A percentile compares a stretch with the other conserved stretches of the same genome.
phyloP scores from a whole-genome alignment of 371 early-diverging fungal species.

The Basidiobolus meristosporus region DNA sequence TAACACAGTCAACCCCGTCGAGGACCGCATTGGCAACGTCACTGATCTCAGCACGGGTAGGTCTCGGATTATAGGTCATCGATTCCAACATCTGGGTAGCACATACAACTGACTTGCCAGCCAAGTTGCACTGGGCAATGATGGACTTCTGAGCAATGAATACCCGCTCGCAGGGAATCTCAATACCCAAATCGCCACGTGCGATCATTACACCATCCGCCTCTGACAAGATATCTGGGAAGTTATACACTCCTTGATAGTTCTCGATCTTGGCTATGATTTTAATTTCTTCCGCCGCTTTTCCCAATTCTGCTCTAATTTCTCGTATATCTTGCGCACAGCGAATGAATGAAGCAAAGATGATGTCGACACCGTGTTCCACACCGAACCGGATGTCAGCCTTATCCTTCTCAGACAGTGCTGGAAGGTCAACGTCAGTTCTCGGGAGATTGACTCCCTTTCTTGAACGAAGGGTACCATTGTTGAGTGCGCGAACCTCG shows the following conservation, averaged over 20 bases:
- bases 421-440: conserved; percentile 87
- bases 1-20: conserved; percentile 97
- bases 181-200: conserved; percentile 96
- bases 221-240: conserved; percentile 86
- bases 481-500: conserved; percentile 54
- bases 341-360: conserved; percentile 96
- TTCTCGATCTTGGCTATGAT: conserved; percentile 94
- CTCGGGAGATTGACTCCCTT: conserved; percentile 89
- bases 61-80: no score
- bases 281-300: conserved; percentile 65
- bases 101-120: conserved; percentile 91
- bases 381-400: conserved; percentile 82
- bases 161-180: conserved; percentile 82
- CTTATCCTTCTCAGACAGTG: conserved; percentile 88
- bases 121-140: conserved; percentile 80
- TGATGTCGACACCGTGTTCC: conserved; percentile 81
- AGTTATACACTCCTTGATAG: conserved; percentile 87
- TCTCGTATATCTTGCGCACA: conserved; percentile 72
- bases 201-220: conserved; percentile 99
- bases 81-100: conserved; percentile 99
- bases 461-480: conserved; percentile 48
- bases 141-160: conserved; percentile 96
- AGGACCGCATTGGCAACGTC: no score
- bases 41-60: no score
- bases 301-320: conserved; percentile 59